A percentile compares a stretch with the other conserved stretches of the same genome.
Conservation (phyloP, 768 basidiomycete species). For the Boletus rex-veris region DNA sequence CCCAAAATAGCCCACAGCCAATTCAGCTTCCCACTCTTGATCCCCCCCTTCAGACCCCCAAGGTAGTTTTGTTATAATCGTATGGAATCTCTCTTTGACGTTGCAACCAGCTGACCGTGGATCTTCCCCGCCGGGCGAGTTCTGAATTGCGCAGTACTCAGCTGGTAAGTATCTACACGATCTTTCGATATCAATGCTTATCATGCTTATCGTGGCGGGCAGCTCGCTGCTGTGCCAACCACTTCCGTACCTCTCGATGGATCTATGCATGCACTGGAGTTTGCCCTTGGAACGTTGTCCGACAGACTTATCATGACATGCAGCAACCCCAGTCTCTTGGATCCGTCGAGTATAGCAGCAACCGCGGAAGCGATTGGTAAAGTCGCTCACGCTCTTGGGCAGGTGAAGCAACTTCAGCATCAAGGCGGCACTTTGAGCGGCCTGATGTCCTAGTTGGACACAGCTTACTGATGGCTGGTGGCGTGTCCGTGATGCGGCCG, state of each 20-base stretch:
- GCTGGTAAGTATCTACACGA: conserved; percentile 7
- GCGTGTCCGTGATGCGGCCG: conserved; percentile 9
- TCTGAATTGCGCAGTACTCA: conserved; percentile 18
- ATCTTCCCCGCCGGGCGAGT: conserved; percentile 12
- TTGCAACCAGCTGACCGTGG: conserved; percentile 17
- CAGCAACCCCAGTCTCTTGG: conserved; percentile 34
- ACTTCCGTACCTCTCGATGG: conserved; percentile 16
- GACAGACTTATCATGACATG: conserved; percentile 47
- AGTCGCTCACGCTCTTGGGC: conserved; percentile 56
- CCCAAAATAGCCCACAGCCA: conserved; percentile 27
- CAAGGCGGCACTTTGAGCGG: conserved; percentile 17
- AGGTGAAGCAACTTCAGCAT: conserved; percentile 57
- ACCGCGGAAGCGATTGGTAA: conserved; percentile 71
- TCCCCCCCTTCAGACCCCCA: conserved; percentile 26
- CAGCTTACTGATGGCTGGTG: conserved; percentile 6
- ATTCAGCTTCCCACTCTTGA: conserved; percentile 34
- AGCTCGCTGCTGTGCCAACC: conserved; percentile 18
- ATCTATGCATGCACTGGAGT: conserved; percentile 49
- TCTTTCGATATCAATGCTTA: not conserved
- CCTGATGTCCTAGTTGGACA: conserved; percentile 12
- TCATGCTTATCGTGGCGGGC: conserved; percentile 3
- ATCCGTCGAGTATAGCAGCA: conserved; percentile 48
- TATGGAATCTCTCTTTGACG: conserved; percentile 3
- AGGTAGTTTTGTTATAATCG: conserved; percentile 18
- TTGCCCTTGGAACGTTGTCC: conserved; percentile 50